phyloP scores from a whole-genome alignment of 805 yeast genomes.

The Saccharomycopsis fermentans region DNA sequence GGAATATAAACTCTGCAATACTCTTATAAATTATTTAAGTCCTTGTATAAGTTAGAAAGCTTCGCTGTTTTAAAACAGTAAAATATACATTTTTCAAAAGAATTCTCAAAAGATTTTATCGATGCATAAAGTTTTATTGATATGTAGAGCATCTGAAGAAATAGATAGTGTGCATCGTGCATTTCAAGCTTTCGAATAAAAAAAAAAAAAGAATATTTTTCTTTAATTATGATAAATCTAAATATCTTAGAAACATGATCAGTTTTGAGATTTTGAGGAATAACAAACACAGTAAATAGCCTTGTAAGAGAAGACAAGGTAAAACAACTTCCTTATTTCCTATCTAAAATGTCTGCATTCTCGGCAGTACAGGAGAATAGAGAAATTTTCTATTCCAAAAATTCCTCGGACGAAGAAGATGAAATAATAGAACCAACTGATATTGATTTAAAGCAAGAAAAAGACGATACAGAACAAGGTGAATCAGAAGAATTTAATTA shows the following conservation, averaged over 20 bases:
- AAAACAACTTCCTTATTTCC: background rate
- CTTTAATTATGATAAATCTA: too few relatives aligned
- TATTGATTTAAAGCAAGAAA: background rate
- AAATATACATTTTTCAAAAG: too few relatives aligned
- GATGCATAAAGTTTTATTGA: too few relatives aligned
- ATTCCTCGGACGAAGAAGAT: slow-evolving; percentile 13
- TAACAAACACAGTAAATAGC: too few relatives aligned
- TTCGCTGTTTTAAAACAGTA: too few relatives aligned
- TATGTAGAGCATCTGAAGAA: background rate
- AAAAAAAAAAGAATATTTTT: background rate
- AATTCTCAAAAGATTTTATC: too few relatives aligned
- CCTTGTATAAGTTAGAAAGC: too few relatives aligned
- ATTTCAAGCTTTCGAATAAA: background rate
- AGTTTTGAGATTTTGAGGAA: too few relatives aligned
- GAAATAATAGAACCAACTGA: background rate
- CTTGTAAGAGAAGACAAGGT: background rate
- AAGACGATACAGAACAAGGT: background rate
- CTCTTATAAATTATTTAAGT: too few relatives aligned
- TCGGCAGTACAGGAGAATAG: slow-evolving; percentile 12
- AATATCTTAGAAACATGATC: too few relatives aligned
- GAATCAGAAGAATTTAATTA: background rate
- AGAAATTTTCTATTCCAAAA: slow-evolving; percentile 9
- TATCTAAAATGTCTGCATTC: slow-evolving; percentile 14
- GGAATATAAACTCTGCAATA: too few relatives aligned
- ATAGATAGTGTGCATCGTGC: background rate